These are phyloP conservation scores for Dryadomyces quercivorus DNA, from an alignment of 2,329 filamentous ascomycete species.

Conservation along the genomic window DNA sequence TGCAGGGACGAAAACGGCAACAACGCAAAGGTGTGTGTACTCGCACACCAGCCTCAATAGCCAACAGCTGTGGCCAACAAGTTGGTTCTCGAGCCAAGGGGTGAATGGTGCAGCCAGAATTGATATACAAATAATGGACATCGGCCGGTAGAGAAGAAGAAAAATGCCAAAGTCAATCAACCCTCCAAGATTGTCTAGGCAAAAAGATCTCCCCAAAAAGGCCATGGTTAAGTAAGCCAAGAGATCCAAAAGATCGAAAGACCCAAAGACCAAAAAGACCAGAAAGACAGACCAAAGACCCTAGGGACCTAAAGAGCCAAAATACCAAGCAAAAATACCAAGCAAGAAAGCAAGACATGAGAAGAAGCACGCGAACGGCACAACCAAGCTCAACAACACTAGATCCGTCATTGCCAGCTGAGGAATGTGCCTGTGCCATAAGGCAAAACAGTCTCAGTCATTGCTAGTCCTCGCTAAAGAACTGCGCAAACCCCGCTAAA, in stretches of 20 bases:
- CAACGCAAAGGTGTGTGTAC: not conserved
- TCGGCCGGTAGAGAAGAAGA: not conserved
- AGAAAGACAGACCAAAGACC: not conserved
- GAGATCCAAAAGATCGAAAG: not conserved
- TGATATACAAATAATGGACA: slow-evolving; percentile 1
- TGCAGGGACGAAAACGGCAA: slow-evolving; percentile 11
- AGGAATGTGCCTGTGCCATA: not conserved
- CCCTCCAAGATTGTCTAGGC: not conserved
- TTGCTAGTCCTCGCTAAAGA: not conserved
- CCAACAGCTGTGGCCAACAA: not conserved
- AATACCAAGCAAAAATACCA: not conserved
- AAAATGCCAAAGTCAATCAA: too few species aligned
- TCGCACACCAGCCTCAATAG: not conserved
- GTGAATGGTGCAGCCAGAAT: not conserved
- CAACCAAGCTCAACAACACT: not conserved
- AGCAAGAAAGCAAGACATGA: not conserved
- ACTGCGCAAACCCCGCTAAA: not conserved
- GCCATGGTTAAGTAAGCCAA: not conserved
- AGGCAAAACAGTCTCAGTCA: not conserved
- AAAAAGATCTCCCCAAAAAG: not conserved
- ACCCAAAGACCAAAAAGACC: not conserved
- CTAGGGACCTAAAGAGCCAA: not conserved
- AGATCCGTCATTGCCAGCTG: not conserved
- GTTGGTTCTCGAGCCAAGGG: not conserved
- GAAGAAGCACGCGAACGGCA: not conserved